Base-by-base conservation (phyloP, 2,329 filamentous ascomycete genomes). In the Acrodontium crateriforme region DNA sequence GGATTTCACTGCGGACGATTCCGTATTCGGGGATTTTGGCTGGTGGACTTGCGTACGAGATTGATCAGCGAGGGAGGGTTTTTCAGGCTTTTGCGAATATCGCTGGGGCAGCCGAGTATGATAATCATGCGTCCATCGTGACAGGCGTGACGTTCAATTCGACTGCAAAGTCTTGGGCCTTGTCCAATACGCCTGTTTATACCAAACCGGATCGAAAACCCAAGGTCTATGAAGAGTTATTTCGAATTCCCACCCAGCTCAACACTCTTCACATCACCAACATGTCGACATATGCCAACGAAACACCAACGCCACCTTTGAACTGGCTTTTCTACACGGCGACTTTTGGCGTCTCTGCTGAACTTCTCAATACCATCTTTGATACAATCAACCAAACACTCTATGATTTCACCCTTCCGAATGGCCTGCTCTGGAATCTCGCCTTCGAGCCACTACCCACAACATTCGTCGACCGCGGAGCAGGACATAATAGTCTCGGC, bases 11-110 rank as follows among this genome's bases (percentile, higher is more conserved):
- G 16, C 28, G 34, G 23, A 39, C 39, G 1, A 35, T 38, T 14
- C 24, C 24, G 5, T 35, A 40, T 29, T 37, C 35, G 16, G 21
- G 30, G 9, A 38, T 42, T 25, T 42, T 35, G 35, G 39, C 35
- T 5, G 39, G 40, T 2, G 34, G 41, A 17, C 10, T 22, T 4
- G 20, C 13, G 10, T 22, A 22, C 20, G 10, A 22, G 8, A 22
- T 12, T 4, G 20, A 10, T 22, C 20, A 10, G n/a, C 4, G 13
- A 22, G 10, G 13, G 20, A n/a, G n/a, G n/a, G n/a, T n/a, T n/a
- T 12, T 39, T 28, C 21, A 32, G 13, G 36, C 38, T 17, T 31
- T 44, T 12, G 35, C 30, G 14, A 34, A 23, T 9, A 20, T 43
- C 16, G 33, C 30, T 18, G 28, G 20, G n/a, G n/a, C n/a, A n/a